A percentile compares a stretch with the other conserved stretches of the same genome.
Conservation (phyloP, 2,329 filamentous ascomycete species). For the Clonostachys rosea region DNA sequence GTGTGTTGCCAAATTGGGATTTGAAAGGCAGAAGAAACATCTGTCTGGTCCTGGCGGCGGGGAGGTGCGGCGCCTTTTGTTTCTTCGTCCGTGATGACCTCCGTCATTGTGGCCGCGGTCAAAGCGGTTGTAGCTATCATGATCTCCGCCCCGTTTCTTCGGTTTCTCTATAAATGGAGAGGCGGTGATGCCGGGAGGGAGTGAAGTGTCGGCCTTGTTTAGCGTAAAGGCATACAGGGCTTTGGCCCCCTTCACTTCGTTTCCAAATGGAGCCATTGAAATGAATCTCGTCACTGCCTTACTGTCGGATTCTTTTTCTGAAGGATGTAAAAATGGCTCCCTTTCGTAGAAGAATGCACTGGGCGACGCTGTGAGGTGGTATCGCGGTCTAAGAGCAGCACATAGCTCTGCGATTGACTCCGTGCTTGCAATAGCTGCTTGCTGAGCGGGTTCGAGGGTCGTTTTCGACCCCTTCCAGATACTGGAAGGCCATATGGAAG, state of each 20-base stretch:
- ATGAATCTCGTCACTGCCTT: conserved; percentile 80
- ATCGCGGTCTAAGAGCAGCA: conserved; percentile 77
- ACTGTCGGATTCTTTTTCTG: conserved; percentile 37
- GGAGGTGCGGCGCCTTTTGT: conserved; percentile 37
- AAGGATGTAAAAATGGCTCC: conserved; percentile 80
- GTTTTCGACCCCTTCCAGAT: conserved; percentile 67
- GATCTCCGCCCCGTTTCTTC: conserved; percentile 50
- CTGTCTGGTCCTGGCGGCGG: conserved; percentile 68
- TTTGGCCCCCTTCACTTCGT: conserved; percentile 67
- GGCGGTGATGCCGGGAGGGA: conserved; percentile 68
- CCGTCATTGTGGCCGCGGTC: conserved; percentile 37
- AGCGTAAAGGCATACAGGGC: conserved; percentile 75
- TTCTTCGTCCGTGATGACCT: conserved; percentile 32
- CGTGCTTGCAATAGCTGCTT: conserved; percentile 47
- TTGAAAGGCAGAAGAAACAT: conserved; percentile 96
- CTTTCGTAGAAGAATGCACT: conserved; percentile 74
- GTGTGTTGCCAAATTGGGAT: conserved; percentile 77
- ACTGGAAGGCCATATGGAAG: conserved; percentile 76
- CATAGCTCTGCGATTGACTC: conserved; percentile 75
- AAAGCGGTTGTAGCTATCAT: conserved; percentile 52
- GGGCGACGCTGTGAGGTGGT: conserved; percentile 75
- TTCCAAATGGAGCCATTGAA: conserved; percentile 76
- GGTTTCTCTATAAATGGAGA: conserved; percentile 62
- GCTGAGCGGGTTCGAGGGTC: conserved; percentile 45
- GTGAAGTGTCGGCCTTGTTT: conserved; percentile 56